Percentiles rank a stretch among this genome's conserved stretches.
Evolutionary conservation across 176 grass and related monocot genomes (phyloP).

Genomic region (Oryza officinalis): DNA sequence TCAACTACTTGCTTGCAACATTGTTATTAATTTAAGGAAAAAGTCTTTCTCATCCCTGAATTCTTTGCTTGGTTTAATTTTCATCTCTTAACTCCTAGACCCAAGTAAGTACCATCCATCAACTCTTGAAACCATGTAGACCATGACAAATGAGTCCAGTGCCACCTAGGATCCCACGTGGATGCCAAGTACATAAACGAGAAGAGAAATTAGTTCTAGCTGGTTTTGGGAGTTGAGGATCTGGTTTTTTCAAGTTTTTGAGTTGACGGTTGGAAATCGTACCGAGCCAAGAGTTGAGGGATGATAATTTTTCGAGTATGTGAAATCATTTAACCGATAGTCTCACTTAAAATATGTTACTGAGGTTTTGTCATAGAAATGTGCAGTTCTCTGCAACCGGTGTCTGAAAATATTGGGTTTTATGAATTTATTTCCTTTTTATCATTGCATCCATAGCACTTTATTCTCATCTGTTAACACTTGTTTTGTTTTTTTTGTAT

Average conservation of each 20-base stretch:
- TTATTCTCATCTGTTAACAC: conserved; percentile 18
- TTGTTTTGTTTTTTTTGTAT: conserved; percentile 14
- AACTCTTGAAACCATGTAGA: not conserved
- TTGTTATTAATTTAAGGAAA: not conserved
- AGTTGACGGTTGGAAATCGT: too few relatives aligned
- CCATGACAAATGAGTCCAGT: not conserved
- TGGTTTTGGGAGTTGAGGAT: too few relatives aligned
- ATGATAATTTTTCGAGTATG: too few relatives aligned
- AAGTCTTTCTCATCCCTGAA: not conserved
- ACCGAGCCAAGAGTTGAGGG: too few relatives aligned
- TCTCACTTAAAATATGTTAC: not conserved
- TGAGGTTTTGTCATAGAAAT: not conserved
- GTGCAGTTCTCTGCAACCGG: not conserved
- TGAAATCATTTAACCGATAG: too few relatives aligned
- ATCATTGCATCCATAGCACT: not conserved
- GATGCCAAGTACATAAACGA: too few relatives aligned
- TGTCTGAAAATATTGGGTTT: not conserved
- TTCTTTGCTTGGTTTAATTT: not conserved
- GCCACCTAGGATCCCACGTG: too few relatives aligned
- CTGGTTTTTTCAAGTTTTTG: too few relatives aligned
- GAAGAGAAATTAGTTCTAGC: too few relatives aligned
- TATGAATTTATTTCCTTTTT: too few relatives aligned
- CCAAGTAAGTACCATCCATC: not conserved
- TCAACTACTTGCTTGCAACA: not conserved
- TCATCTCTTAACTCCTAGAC: not conserved